A percentile compares a stretch with the other conserved stretches of the same genome.
Evolutionary conservation across 768 basidiomycete genomes (phyloP).

Genomic region (Lactarius trivialis): DNA sequence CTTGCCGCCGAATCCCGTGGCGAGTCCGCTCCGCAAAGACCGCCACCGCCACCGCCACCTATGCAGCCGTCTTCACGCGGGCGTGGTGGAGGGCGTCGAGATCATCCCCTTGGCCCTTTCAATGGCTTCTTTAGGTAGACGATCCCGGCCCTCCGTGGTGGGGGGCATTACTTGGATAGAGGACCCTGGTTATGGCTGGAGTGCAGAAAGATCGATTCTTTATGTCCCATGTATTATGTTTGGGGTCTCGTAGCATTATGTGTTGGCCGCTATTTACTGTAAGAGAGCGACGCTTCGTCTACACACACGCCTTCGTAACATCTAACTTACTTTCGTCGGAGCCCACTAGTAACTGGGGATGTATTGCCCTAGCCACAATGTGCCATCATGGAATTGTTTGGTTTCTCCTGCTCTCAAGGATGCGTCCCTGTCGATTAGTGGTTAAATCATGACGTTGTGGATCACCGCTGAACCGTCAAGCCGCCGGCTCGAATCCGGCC

Average conservation of each 20-base stretch:
- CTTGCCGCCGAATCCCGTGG: slow-evolving; percentile 44
- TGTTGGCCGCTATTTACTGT: neutral
- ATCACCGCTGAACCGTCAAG: slow-evolving; percentile 11
- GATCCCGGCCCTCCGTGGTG: neutral
- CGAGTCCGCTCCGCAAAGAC: slow-evolving; percentile 37
- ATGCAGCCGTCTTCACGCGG: neutral
- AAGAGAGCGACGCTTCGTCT: neutral
- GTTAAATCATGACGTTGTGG: slow-evolving; percentile 23
- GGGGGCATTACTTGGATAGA: neutral
- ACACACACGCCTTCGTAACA: neutral
- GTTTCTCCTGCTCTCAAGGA: neutral
- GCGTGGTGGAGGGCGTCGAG: slow-evolving; percentile 8
- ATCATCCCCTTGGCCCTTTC: slow-evolving; percentile 8
- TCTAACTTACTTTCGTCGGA: neutral
- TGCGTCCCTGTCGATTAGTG: slow-evolving; percentile 20
- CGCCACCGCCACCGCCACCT: neutral
- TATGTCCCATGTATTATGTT: neutral
- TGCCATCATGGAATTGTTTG: neutral
- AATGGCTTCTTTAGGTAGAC: slow-evolving; percentile 12
- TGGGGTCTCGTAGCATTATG: neutral
- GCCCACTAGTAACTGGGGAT: no score
- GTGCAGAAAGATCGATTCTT: neutral
- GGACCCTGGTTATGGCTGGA: neutral
- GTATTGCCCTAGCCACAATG: no score
- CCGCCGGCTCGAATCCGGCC: slow-evolving; percentile 21